phyloP scores from a whole-genome alignment of 2,329 filamentous ascomycete genomes.

The Raffaelea arxii region DNA sequence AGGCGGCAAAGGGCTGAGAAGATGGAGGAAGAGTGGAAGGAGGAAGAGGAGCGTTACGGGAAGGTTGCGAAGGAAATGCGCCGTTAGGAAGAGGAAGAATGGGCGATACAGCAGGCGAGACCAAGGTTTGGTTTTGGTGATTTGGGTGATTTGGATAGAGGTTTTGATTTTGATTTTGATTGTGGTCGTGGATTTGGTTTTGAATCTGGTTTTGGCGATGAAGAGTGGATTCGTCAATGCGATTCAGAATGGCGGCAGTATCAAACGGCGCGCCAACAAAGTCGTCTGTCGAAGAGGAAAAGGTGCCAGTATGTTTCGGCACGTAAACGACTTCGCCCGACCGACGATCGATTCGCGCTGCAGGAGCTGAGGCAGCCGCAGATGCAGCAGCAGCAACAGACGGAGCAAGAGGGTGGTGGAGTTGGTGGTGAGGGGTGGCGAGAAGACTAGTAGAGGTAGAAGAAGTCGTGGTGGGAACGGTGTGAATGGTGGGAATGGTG shows the following conservation, averaged over 20 bases:
- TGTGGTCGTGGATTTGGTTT: neutral
- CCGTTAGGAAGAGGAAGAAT: neutral
- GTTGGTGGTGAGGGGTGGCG: conserved; percentile 6
- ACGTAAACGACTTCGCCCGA: conserved; percentile 18
- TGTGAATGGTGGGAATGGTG: neutral
- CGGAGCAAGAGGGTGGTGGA: conserved; percentile 1
- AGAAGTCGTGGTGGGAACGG: conserved; percentile 9
- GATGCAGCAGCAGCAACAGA: conserved; percentile 7
- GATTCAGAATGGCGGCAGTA: conserved; percentile 50
- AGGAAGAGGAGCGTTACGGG: conserved; percentile 17
- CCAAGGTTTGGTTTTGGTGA: too few relatives aligned
- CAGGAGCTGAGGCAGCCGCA: conserved; percentile 6
- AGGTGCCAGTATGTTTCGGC: conserved; percentile 22
- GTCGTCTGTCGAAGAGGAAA: conserved; percentile 44
- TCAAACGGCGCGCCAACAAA: conserved; percentile 57
- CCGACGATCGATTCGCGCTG: conserved; percentile 11
- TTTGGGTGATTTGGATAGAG: conserved; percentile 18
- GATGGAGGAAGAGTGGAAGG: conserved; percentile 9
- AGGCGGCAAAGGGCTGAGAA: neutral
- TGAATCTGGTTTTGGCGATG: neutral
- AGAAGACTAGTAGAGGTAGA: neutral
- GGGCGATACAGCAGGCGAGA: neutral
- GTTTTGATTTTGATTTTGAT: neutral
- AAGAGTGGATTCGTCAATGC: conserved; percentile 42
- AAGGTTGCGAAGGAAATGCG: conserved; percentile 9